A percentile compares a stretch with the other conserved stretches of the same genome.
Evolutionary conservation across 78 protist species (phyloP).

Genomic region (Neovahlkampfia damariscottae): DNA sequence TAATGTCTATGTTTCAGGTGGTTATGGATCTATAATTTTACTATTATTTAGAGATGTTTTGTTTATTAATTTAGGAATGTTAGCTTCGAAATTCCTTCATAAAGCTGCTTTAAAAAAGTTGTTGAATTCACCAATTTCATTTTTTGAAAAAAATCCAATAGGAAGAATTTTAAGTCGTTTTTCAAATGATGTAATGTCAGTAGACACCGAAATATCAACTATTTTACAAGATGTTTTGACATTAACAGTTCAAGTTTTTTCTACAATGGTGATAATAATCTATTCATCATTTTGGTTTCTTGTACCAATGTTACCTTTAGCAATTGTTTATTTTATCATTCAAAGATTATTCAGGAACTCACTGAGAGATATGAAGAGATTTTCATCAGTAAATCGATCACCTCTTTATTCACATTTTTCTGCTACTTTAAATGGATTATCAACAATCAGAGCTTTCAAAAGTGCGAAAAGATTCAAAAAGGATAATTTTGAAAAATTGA

Average conservation of each 20-base stretch:
- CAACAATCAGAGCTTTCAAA: constrained; percentile 31
- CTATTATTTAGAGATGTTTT: too few relatives aligned
- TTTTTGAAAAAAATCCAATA: constrained; percentile 45
- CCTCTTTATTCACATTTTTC: constrained; percentile 58
- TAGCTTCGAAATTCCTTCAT: too few relatives aligned
- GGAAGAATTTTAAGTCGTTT: constrained; percentile 51
- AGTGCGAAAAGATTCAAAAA: neutral
- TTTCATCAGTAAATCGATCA: constrained; percentile 50
- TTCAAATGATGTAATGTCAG: constrained; percentile 14
- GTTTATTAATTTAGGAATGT: too few relatives aligned
- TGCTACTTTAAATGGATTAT: constrained; percentile 48
- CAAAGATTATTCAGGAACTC: constrained; percentile 29
- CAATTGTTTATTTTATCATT: constrained; percentile 20
- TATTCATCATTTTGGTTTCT: neutral
- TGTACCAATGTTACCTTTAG: neutral
- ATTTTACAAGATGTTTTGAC: neutral
- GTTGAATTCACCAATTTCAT: constrained; percentile 28
- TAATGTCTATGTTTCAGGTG: too few relatives aligned
- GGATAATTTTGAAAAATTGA: too few relatives aligned
- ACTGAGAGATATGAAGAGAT: constrained; percentile 59
- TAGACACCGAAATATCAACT: neutral
- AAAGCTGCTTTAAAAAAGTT: too few relatives aligned
- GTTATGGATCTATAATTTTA: too few relatives aligned
- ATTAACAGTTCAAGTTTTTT: neutral
- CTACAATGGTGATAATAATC: neutral